Evolutionary conservation across 2,329 filamentous ascomycete species (phyloP).

Genomic region (Xylariomycetidae sp.): DNA sequence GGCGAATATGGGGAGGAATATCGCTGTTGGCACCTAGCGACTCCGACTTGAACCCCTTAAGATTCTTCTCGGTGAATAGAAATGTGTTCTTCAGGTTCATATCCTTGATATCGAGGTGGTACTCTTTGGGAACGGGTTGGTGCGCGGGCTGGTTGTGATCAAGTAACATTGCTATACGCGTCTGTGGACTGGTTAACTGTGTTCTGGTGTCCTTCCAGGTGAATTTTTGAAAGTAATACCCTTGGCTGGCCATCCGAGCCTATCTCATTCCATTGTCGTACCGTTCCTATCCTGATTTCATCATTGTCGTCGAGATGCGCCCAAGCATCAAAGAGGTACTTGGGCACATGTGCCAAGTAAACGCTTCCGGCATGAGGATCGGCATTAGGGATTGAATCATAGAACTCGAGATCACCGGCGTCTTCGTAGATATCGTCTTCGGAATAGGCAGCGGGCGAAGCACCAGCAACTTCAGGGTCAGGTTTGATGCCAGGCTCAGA

Average conservation of each 20-base stretch:
- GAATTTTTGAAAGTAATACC: no score
- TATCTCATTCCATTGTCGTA: constrained; percentile 54
- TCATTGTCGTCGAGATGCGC: constrained; percentile 70
- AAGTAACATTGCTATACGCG: constrained; percentile 62
- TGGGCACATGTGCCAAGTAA: constrained; percentile 75
- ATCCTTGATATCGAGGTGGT: constrained; percentile 67
- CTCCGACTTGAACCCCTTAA: constrained; percentile 68
- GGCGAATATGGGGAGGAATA: constrained; percentile 51
- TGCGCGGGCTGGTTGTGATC: constrained; percentile 61
- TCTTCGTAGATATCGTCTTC: constrained; percentile 67
- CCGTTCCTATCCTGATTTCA: constrained; percentile 75
- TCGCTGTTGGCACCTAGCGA: constrained; percentile 55
- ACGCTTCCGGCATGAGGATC: constrained; percentile 39
- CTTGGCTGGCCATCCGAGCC: constrained; percentile 46
- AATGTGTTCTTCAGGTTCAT: constrained; percentile 75
- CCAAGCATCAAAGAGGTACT: constrained; percentile 79
- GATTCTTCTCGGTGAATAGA: constrained; percentile 89
- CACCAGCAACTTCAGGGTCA: constrained; percentile 40
- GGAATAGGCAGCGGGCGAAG: constrained; percentile 39
- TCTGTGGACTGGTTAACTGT: no score
- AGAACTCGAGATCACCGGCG: constrained; percentile 54
- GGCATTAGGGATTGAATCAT: constrained; percentile 35
- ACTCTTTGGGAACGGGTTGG: constrained; percentile 78
- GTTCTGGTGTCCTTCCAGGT: no score
- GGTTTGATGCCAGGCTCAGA: constrained; percentile 39